Evolutionary conservation across 2,329 filamentous ascomycete species (phyloP), one percentile per base, ranked within the genome.

Genomic region (Nigrospora sphaerica): DNA sequence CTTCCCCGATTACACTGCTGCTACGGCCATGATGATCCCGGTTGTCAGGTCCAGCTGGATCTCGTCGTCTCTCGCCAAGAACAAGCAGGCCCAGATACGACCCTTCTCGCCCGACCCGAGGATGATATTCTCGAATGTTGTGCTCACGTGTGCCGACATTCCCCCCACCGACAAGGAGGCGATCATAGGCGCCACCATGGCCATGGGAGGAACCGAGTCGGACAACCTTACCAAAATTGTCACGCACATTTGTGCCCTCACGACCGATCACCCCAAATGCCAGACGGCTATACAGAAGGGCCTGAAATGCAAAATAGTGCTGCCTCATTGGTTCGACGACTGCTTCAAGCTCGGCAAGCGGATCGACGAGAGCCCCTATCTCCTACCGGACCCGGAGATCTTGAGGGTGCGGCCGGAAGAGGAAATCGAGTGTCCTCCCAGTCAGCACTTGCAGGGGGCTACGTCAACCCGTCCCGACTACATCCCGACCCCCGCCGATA

Each of bases 271-370:
- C 46, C 78, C 82, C 3, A 89, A 90, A 62, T 86, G 85, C 51
- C 61, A 75, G 50, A 62, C 80, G 45, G 85, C 84, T 1, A 53
- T 72, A 38, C 70, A 75, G 10, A 95, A 84, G 64, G 77, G 77
- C 2, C 72, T 88, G 45, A 81, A 81, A 46, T 81, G 81, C 64
- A 91, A 89, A 65, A 85, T 96, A 49, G 88, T 98, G 16, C 73
- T 98, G 44, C 93, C 93, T 34, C 93, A 97, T 62, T 97, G 93
- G 88, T 96, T 98, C 61, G 92, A 97, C 57, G 92, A 96, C 62
- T 98, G 93, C 66, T 79, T 98, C 55, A 93, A 88, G 65, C 80
- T 98, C 28, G 91, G 92, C 42, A 91, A 89, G 65, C 83, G 88
- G 49, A 96, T 98, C 55, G 86, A 88, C 55, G 93, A 98, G 63